phyloP scores from a whole-genome alignment of 2,329 filamentous ascomycete genomes.

The Aspergillus tanneri region DNA sequence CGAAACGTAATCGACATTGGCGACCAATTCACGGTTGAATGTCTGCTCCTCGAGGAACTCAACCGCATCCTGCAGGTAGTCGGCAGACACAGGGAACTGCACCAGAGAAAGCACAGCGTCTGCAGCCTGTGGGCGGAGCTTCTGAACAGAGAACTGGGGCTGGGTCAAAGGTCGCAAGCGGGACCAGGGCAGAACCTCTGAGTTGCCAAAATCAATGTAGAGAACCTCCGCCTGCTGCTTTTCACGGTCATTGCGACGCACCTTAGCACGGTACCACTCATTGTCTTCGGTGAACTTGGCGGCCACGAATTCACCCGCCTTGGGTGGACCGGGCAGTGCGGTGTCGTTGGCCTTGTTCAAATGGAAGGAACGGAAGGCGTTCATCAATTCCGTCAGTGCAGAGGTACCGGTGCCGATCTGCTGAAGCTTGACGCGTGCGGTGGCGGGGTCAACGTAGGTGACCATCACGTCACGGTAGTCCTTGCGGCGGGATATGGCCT shows the following conservation, averaged over 20 bases:
- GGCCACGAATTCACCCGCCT: constrained; percentile 86
- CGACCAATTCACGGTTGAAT: constrained; percentile 75
- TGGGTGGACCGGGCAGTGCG: constrained; percentile 71
- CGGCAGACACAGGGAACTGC: constrained; percentile 76
- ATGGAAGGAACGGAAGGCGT: constrained; percentile 87
- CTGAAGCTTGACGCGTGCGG: constrained; percentile 84
- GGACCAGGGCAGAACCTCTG: constrained; percentile 81
- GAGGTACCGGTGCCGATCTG: constrained; percentile 83
- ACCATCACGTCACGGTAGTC: constrained; percentile 95
- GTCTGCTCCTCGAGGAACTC: constrained; percentile 72
- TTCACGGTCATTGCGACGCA: constrained; percentile 89
- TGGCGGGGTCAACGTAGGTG: constrained; percentile 77
- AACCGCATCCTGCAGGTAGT: constrained; percentile 82
- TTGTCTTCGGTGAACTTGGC: constrained; percentile 87
- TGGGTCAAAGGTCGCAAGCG: constrained; percentile 77
- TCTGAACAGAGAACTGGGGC: constrained; percentile 73
- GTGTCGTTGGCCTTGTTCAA: constrained; percentile 76
- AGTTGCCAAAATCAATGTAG: constrained; percentile 97
- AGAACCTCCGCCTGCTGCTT: constrained; percentile 85
- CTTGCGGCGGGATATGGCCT: constrained; percentile 64
- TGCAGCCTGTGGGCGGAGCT: constrained; percentile 80
- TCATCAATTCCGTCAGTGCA: constrained; percentile 84
- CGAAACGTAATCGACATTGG: constrained; percentile 81
- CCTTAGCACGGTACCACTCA: constrained; percentile 90
- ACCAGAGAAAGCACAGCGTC: constrained; percentile 86